Evolutionary conservation across 2,329 filamentous ascomycete genomes (phyloP).

Genomic region (Passalora sequoiae): DNA sequence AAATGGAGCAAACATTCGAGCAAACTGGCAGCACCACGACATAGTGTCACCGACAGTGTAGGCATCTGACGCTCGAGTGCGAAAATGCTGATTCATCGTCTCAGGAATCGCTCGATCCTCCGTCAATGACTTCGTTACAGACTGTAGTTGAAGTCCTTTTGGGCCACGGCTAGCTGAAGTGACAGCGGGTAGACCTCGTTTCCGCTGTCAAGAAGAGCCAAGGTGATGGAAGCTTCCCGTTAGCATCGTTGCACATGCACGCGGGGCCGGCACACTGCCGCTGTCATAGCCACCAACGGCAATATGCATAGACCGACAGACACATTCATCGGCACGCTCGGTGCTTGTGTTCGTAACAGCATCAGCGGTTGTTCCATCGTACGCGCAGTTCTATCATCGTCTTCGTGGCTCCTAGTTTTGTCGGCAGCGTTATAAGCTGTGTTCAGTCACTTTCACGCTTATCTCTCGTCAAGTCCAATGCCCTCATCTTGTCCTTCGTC

Average conservation of each 20-base stretch:
- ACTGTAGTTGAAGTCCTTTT: neutral
- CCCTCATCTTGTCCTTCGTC: slow-evolving; percentile 23
- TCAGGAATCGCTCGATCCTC: too few species aligned
- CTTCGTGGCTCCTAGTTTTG: too few species aligned
- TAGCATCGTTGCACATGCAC: slow-evolving; percentile 2
- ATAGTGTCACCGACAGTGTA: slow-evolving; percentile 2
- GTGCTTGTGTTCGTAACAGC: neutral
- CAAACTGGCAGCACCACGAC: slow-evolving; percentile 7
- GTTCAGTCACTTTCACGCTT: too few species aligned
- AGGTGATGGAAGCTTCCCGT: slow-evolving; percentile 8
- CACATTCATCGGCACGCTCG: neutral
- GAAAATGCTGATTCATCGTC: neutral
- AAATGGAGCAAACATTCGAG: slow-evolving; percentile 11
- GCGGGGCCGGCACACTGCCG: slow-evolving; percentile 1
- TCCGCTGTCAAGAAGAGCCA: slow-evolving; percentile 4
- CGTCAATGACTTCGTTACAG: too few species aligned
- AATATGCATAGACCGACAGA: neutral
- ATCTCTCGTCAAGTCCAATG: slow-evolving; percentile 21
- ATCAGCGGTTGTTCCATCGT: too few species aligned
- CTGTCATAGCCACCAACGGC: slow-evolving; percentile 3
- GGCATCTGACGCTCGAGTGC: neutral
- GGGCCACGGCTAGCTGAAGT: slow-evolving; percentile 2
- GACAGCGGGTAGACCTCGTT: slow-evolving; percentile 7
- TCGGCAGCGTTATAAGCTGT: too few species aligned
- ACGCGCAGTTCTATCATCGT: too few species aligned